These are phyloP conservation scores for Escallonia herrerae DNA, from an alignment of 129 eudicot species.

Conservation along the genomic window DNA sequence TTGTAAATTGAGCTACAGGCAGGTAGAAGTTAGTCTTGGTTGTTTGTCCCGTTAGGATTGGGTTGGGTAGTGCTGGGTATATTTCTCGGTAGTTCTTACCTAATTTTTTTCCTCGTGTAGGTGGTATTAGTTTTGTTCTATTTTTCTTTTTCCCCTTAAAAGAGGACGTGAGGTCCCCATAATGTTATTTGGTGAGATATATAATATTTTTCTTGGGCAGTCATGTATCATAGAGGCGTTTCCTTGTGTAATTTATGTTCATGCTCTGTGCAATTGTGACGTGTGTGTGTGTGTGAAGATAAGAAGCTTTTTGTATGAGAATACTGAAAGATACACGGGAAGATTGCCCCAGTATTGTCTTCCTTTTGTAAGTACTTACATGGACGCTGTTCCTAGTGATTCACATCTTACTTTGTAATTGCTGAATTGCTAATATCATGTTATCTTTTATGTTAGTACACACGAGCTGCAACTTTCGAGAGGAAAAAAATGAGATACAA, in stretches of 20 bases:
- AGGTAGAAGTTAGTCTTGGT: slow-evolving; percentile 26
- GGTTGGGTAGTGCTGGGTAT: slow-evolving; percentile 29
- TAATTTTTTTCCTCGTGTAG: slow-evolving; percentile 20
- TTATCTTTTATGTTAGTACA: too few species aligned
- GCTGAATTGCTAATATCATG: too few species aligned
- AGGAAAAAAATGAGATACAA: too few species aligned
- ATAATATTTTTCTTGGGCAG: slow-evolving; percentile 10
- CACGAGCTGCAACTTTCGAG: too few species aligned
- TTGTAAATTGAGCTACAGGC: slow-evolving; percentile 40
- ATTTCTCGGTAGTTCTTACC: slow-evolving; percentile 26
- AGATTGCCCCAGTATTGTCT: too few species aligned
- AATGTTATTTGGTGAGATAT: slow-evolving; percentile 34
- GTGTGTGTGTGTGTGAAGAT: slow-evolving; percentile 43
- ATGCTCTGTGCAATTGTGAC: slow-evolving; percentile 34
- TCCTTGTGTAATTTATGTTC: slow-evolving; percentile 46
- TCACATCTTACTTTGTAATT: too few species aligned
- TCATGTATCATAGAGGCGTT: slow-evolving; percentile 55
- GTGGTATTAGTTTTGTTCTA: slow-evolving; percentile 37
- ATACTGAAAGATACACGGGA: too few species aligned
- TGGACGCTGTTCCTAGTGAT: too few species aligned
- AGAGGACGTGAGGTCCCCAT: slow-evolving; percentile 6
- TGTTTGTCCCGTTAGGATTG: slow-evolving; percentile 9
- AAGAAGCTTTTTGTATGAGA: slow-evolving; percentile 15
- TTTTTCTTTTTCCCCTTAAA: slow-evolving; percentile 5
- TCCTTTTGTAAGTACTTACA: too few species aligned